Conservation (phyloP, 352 stramenopile genomes). For the Phytophthora podocarpi region DNA sequence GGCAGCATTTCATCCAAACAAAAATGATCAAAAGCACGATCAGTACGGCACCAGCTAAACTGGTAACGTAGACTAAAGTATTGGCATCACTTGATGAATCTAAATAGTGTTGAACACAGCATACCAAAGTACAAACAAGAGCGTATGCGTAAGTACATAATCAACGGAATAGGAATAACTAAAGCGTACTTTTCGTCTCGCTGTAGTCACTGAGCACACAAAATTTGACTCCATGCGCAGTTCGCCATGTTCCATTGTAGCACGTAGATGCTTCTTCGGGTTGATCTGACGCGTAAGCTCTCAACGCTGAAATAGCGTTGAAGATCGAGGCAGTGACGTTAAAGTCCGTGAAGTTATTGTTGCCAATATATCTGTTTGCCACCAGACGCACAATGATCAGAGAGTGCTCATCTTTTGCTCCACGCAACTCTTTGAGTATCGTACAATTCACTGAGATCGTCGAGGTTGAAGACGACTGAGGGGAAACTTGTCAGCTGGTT, state of each 20-base stretch:
- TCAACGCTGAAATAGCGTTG: constrained; percentile 15
- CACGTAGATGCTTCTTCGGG: constrained; percentile 23
- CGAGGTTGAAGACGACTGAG: constrained; percentile 36
- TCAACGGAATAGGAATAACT: too few species aligned
- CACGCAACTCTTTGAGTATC: neutral
- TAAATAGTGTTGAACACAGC: neutral
- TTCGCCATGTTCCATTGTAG: constrained; percentile 27
- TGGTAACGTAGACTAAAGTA: constrained; percentile 24
- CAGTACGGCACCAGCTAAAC: constrained; percentile 14
- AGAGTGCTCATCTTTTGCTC: neutral
- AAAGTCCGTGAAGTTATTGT: constrained; percentile 46
- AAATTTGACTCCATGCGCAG: constrained; percentile 31
- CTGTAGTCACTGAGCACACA: constrained; percentile 31
- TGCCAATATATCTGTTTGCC: constrained; percentile 36
- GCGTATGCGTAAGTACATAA: too few species aligned
- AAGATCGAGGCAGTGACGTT: constrained; percentile 27
- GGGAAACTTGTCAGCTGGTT: constrained; percentile 39
- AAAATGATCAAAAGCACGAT: constrained; percentile 26
- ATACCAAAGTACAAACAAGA: too few species aligned
- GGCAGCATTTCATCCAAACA: constrained; percentile 26
- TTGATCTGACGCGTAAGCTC: constrained; percentile 35
- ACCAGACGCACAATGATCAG: neutral
- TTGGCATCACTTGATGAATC: constrained; percentile 22
- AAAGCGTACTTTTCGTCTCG: constrained; percentile 13
- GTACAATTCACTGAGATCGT: constrained; percentile 32